phyloP scores from a whole-genome alignment of 2,329 filamentous ascomycete species.

The Calonectria pseudoreteaudii region DNA sequence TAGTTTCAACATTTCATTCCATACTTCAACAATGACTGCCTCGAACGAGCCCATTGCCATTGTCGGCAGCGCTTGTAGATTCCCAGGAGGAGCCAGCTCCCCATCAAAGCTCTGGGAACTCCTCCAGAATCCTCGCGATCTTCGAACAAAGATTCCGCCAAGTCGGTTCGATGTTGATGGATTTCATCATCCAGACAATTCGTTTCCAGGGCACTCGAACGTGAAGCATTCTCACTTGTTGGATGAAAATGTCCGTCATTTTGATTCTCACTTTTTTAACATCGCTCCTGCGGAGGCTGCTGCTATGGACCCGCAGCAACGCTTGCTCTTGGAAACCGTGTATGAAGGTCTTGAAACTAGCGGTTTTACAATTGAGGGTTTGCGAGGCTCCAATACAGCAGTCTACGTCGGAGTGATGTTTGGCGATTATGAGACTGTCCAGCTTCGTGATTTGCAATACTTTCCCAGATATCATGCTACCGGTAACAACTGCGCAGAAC shows the following conservation, averaged over 20 bases:
- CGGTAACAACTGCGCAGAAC: not conserved
- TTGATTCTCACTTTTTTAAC: slow-evolving; percentile 41
- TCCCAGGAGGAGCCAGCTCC: not conserved
- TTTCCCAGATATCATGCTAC: not conserved
- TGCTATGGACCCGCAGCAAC: slow-evolving; percentile 45
- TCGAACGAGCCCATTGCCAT: slow-evolving; percentile 39
- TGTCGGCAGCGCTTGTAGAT: not conserved
- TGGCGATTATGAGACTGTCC: not conserved
- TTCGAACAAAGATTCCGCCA: not conserved
- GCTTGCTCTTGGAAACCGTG: slow-evolving; percentile 40
- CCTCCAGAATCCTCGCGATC: not conserved
- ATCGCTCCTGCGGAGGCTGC: slow-evolving; percentile 37
- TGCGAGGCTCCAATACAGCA: slow-evolving; percentile 7
- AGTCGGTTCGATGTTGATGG: not conserved
- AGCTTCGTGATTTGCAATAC: not conserved
- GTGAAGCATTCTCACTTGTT: slow-evolving; percentile 48
- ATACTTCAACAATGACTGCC: not conserved
- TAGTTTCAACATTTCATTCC: not conserved
- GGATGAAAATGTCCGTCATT: slow-evolving; percentile 37
- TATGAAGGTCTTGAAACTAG: slow-evolving; percentile 43
- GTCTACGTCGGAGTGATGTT: slow-evolving; percentile 7
- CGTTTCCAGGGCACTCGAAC: not conserved
- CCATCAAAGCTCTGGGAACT: slow-evolving; percentile 4
- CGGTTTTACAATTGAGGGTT: slow-evolving; percentile 7
- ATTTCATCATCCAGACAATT: not conserved